Percentiles rank a stretch among this genome's conserved stretches.
Evolutionary conservation across 2,329 filamentous ascomycete species (phyloP).

Genomic region (Neocucurbitaria cava): DNA sequence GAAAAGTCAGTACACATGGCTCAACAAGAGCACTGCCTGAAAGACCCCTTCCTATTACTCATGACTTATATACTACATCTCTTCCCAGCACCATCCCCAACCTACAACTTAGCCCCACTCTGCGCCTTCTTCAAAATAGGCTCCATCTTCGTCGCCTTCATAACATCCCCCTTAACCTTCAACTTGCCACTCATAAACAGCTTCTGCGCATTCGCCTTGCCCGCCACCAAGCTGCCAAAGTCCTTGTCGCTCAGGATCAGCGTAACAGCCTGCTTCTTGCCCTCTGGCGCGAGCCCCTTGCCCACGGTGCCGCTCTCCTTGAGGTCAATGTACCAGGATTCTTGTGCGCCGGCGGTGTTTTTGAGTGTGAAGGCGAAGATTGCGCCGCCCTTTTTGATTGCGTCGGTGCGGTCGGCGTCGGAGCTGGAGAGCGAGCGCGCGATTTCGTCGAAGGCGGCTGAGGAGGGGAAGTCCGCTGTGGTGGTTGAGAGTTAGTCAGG

Average conservation of each 20-base stretch:
- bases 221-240: constrained; percentile 81
- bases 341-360: constrained; percentile 79
- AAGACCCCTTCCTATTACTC: no score
- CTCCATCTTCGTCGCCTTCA: constrained; percentile 98
- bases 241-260: constrained; percentile 83
- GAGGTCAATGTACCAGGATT: constrained; percentile 94
- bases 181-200: constrained; percentile 98
- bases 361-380: constrained; percentile 93
- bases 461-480: constrained; percentile 79
- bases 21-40: no score
- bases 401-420: constrained; percentile 80
- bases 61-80: background rate
- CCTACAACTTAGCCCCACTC: constrained; percentile 47
- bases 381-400: constrained; percentile 85
- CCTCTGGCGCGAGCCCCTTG: constrained; percentile 71
- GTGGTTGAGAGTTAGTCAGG: background rate
- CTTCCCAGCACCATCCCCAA: background rate
- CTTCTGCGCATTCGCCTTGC: constrained; percentile 92
- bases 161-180: constrained; percentile 97
- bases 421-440: constrained; percentile 71
- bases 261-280: constrained; percentile 88
- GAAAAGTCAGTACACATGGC: no score
- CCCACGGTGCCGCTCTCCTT: constrained; percentile 86
- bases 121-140: constrained; percentile 65
- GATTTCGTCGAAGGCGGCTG: constrained; percentile 90